Conservation (phyloP, 805 yeast genomes). For the Yamadazyma sp. region DNA sequence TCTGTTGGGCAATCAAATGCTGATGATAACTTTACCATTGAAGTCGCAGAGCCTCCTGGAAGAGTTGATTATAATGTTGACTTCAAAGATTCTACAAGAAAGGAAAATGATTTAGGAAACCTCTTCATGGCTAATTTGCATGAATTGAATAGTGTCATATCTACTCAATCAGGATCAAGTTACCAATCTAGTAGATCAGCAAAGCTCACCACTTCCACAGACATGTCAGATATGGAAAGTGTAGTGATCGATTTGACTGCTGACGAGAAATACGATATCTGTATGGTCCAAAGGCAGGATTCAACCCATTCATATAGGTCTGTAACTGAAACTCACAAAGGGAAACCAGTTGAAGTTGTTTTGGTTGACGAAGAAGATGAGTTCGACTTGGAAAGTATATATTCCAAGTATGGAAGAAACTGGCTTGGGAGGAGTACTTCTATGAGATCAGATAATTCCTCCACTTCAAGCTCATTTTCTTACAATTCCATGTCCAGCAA, state of each 20-base stretch:
- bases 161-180: constrained; percentile 20
- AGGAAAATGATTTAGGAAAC: constrained; percentile 7
- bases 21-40: constrained; percentile 19
- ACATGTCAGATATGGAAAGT: constrained; percentile 35
- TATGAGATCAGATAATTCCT: constrained; percentile 19
- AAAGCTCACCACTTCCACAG: constrained; percentile 26
- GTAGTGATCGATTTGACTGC: constrained; percentile 41
- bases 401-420: constrained; percentile 37
- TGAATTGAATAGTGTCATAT: constrained; percentile 11
- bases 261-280: constrained; percentile 38
- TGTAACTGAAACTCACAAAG: constrained; percentile 38
- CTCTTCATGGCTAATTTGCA: constrained; percentile 13
- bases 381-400: constrained; percentile 36
- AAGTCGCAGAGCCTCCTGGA: constrained; percentile 40
- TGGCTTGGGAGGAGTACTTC: constrained; percentile 30
- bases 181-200: constrained; percentile 29
- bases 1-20: not conserved
- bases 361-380: constrained; percentile 39
- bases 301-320: constrained; percentile 39
- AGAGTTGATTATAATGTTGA: constrained; percentile 40
- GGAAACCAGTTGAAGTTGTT: constrained; percentile 43
- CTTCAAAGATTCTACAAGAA: constrained; percentile 29
- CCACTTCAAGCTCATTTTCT: constrained; percentile 17
- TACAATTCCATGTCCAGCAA: constrained; percentile 23
- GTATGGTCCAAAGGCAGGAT: constrained; percentile 34